These are phyloP conservation scores for Yamadazyma dushanensis DNA, from an alignment of 1,139 yeast species.

Conservation along the genomic window DNA sequence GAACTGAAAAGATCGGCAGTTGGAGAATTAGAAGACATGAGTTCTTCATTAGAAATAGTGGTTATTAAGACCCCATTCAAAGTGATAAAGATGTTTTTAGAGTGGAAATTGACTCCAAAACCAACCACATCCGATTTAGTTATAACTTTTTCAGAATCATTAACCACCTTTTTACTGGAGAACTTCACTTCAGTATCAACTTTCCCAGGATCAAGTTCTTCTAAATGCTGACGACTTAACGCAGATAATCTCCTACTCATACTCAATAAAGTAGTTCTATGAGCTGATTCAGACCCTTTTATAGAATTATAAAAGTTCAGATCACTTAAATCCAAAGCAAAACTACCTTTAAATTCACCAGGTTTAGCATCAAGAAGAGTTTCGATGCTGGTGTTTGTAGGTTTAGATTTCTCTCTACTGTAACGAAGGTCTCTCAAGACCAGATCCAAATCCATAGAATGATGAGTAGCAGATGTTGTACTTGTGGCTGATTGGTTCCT, in stretches of 20 bases:
- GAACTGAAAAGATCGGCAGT: conserved; percentile 31
- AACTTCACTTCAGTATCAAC: conserved; percentile 40
- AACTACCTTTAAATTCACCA: conserved; percentile 43
- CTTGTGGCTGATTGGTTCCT: conserved; percentile 13
- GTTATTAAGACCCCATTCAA: conserved; percentile 68
- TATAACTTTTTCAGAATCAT: conserved; percentile 13
- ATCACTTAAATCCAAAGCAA: conserved; percentile 44
- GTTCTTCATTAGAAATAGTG: conserved; percentile 31
- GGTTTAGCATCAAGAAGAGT: conserved; percentile 30
- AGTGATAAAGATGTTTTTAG: conserved; percentile 68
- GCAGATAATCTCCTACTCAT: conserved; percentile 42
- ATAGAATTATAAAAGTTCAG: conserved; percentile 42
- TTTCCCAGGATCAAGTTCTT: conserved; percentile 33
- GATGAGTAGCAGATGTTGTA: conserved; percentile 4
- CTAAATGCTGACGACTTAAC: conserved; percentile 27
- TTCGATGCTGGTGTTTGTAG: conserved; percentile 20
- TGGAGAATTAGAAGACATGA: conserved; percentile 24
- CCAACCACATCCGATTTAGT: conserved; percentile 66
- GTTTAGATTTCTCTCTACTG: conserved; percentile 18
- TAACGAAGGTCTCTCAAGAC: conserved; percentile 28
- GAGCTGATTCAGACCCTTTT: conserved; percentile 30
- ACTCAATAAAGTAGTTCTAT: conserved; percentile 32
- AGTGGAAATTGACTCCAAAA: conserved; percentile 75
- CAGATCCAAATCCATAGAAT: conserved; percentile 29
- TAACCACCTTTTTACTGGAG: conserved; percentile 19